Base-by-base conservation (phyloP, 768 basidiomycete species). In the Mycena vitilis region DNA sequence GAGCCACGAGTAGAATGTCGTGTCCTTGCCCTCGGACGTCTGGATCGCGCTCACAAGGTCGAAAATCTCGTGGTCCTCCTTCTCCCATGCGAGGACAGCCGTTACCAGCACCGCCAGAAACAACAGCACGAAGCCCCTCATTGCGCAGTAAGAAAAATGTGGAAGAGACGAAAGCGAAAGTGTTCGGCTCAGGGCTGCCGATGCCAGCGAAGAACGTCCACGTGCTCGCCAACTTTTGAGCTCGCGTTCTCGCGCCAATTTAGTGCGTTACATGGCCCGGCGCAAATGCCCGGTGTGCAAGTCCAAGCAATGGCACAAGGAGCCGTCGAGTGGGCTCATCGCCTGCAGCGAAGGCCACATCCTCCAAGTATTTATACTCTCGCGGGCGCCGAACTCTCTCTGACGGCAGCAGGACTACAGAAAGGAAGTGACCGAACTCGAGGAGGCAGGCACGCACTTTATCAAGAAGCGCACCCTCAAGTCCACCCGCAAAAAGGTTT, bases 41-140 rank as follows among this genome's bases (percentile, higher is more conserved):
- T 96, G 91, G 23, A 98, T 77, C 22, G 87, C 93, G 70, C 88
- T 87, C 66, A 97, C 95, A 16, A 98, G 86, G 80, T 98, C 96
- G 75, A 98, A 98, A 44, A 98, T 96, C 79, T 98, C 96, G 83
- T 98, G 88, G 81, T 98, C 96, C 81, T 96, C 93, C 81, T 91
- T 92, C 57, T 91, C 89, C 92, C 92, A 93, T 73, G 90, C 91
- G 65, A 84, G 78, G 30, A 83, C 87, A 23, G 81, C 78, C 66
- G 88, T 84, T 66, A 78, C 84, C 74, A 91, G 81, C 75, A 85
- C 75, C 49, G 87, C 85, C 69, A 92, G 49, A 49, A 63, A 44
- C 15, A 63, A 66, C 13, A 70, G 44, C 15, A 66, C n/a, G 11
- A 66, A 66, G 25, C 45, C 60, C 65, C 63, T 61, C 68, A 69